These are phyloP conservation scores for Ustilago trichophora DNA, from an alignment of 1,284 basidiomycete genomes.

Conservation along the genomic window DNA sequence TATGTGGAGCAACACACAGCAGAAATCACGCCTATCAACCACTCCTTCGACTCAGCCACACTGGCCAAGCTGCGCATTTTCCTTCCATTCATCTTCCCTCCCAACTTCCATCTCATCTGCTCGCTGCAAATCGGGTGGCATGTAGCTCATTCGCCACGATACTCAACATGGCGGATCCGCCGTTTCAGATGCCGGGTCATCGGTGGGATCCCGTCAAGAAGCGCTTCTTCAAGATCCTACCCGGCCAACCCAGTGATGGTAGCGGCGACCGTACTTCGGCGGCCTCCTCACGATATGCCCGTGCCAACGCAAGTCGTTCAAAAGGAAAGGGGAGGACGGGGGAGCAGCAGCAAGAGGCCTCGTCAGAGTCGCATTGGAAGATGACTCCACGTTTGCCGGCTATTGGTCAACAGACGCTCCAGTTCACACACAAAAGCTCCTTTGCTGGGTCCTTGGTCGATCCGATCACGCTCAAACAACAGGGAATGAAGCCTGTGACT, in stretches of 20 bases:
- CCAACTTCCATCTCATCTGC: too few relatives aligned
- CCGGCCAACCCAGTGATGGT: too few relatives aligned
- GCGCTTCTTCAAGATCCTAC: constrained; percentile 43
- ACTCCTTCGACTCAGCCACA: too few relatives aligned
- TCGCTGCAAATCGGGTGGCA: neutral
- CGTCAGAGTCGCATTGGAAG: neutral
- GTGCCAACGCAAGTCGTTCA: neutral
- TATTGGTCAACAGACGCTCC: neutral
- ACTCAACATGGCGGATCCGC: constrained; percentile 26
- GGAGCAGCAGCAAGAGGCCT: neutral
- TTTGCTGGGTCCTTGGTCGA: neutral
- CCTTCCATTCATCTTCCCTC: neutral
- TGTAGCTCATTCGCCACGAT: neutral
- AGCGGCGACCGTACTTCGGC: too few relatives aligned
- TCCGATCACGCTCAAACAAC: constrained; percentile 14
- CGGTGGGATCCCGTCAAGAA: constrained; percentile 40
- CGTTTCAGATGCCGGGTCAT: constrained; percentile 43
- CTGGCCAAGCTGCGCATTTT: neutral
- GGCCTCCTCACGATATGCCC: neutral
- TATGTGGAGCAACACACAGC: too few relatives aligned
- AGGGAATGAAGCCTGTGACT: neutral
- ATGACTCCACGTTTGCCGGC: constrained; percentile 11
- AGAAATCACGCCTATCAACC: too few relatives aligned
- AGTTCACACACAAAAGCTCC: neutral
- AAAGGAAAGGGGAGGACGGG: neutral